Conservation (phyloP, 2,329 filamentous ascomycete genomes). For the Aspergillus sp. region DNA sequence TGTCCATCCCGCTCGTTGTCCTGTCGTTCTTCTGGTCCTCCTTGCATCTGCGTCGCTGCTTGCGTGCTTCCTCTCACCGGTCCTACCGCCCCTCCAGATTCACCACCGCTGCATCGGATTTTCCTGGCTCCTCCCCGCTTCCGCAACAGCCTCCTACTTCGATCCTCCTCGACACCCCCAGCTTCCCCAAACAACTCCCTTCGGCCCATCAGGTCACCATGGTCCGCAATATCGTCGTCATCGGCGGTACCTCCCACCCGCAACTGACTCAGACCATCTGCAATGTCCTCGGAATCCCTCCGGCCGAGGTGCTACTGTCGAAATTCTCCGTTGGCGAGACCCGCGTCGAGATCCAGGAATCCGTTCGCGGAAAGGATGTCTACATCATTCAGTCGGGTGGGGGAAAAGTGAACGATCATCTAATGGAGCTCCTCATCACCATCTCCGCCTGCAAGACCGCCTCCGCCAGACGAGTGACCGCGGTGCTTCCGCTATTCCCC, state of each 20-base stretch:
- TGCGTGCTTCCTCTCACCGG: constrained; percentile 15
- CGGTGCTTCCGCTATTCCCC: constrained; percentile 90
- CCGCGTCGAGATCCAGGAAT: constrained; percentile 92
- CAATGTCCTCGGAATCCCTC: constrained; percentile 82
- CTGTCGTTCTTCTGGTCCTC: constrained; percentile 10
- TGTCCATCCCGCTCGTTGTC: constrained; percentile 17
- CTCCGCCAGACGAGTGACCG: constrained; percentile 88
- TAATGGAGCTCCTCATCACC: constrained; percentile 96
- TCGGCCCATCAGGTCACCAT: constrained; percentile 48
- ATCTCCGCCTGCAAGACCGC: constrained; percentile 97
- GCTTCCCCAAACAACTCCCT: constrained; percentile 13
- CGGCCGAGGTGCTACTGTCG: constrained; percentile 76
- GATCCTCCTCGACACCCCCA: constrained; percentile 14
- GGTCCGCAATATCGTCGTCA: constrained; percentile 92
- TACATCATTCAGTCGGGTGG: constrained; percentile 96
- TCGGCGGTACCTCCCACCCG: constrained; percentile 91
- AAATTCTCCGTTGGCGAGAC: constrained; percentile 97
- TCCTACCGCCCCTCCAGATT: constrained; percentile 26
- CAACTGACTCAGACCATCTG: constrained; percentile 83
- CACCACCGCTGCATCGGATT: constrained; percentile 24
- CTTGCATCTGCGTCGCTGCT: constrained; percentile 3
- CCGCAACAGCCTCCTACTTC: constrained; percentile 15
- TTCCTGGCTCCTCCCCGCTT: constrained; percentile 25
- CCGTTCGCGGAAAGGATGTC: constrained; percentile 95
- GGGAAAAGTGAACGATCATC: constrained; percentile 90